These are phyloP conservation scores for Paecilomyces niveus DNA, from an alignment of 2,329 filamentous ascomycete species.

Conservation along the genomic window DNA sequence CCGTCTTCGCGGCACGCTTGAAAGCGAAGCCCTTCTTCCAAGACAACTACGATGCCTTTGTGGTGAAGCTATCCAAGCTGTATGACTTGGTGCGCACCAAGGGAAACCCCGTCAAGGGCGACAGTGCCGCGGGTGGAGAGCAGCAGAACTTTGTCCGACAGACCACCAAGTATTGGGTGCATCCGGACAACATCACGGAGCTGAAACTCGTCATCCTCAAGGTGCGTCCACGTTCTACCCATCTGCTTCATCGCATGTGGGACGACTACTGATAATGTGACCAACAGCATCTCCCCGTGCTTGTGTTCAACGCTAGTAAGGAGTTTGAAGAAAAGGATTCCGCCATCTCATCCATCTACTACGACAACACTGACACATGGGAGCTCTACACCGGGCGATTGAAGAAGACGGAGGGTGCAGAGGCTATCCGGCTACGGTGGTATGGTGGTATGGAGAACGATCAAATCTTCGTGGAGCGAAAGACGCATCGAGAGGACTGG, in stretches of 20 bases:
- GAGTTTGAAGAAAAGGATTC: constrained; percentile 87
- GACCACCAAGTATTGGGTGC: constrained; percentile 99
- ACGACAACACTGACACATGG: constrained; percentile 90
- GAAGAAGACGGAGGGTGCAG: constrained; percentile 96
- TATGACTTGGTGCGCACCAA: constrained; percentile 92
- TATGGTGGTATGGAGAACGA: constrained; percentile 95
- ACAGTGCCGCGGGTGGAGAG: constrained; percentile 79
- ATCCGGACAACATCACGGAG: constrained; percentile 96
- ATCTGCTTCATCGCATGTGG: background rate
- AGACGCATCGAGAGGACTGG: constrained; percentile 98
- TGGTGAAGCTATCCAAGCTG: constrained; percentile 87
- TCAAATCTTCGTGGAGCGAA: constrained; percentile 93
- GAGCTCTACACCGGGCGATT: constrained; percentile 88
- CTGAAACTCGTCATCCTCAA: constrained; percentile 96
- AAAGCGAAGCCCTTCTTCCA: constrained; percentile 98
- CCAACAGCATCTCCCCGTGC: constrained; percentile 71
- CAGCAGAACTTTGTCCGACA: constrained; percentile 96
- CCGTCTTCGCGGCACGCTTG: constrained; percentile 89
- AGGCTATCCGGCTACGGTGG: constrained; percentile 93
- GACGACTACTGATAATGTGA: constrained; percentile 2
- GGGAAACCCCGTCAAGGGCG: constrained; percentile 85
- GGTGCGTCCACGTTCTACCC: constrained; percentile 26
- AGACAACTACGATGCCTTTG: constrained; percentile 94
- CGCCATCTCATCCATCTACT: constrained; percentile 98
- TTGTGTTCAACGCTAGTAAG: constrained; percentile 96